Evolutionary conservation across 768 basidiomycete genomes (phyloP), one percentile per base, ranked within the genome.

Genomic region (Hericium rajendrae): DNA sequence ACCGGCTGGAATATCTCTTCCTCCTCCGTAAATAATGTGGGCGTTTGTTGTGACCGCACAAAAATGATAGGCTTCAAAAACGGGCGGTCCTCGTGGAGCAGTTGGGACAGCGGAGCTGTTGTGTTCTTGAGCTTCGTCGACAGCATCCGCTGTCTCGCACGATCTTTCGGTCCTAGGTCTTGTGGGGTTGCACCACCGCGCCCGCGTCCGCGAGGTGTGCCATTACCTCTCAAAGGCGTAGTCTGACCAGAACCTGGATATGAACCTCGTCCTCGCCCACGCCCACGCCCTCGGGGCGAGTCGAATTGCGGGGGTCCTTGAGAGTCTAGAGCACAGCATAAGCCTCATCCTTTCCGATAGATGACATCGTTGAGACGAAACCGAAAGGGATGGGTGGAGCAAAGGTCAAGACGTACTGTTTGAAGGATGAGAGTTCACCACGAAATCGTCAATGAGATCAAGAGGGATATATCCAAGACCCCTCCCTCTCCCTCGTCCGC

Each of bases 51-150:
- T 0, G 85, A 81, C 16, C 74, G 81, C 12, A 91, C 86, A 61
- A 92, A 91, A 12, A 71, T 70, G 61, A 92, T 72, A 0, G 88
- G 89, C n/a, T 74, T 73, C 16, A 91, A 72, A 0, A 82, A 71
- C 1, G 86, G 87, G 28, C 88, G 71, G 40, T 82, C 78, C 24
- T 76, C 70, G 58, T 79, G 75, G 8, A 87, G 71, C 46, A 84
- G 64, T 22, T 72, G 75, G 1, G 85, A 86, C 16, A 86, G 70
- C 4, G 83, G 72, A 2, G 76, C 76, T 3, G 76, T 76, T 49
- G 76, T 73, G n/a, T 68, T 63, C 11, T 71, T 67, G 18, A 71
- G 60, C 62, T 69, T 73, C 38, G 68, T 68, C 11, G 53, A 38
- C 1, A 65, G 38, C 22, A 60, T 59, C 12, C 57, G 56, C 13